Evolutionary conservation across 1,284 basidiomycete species (phyloP), one percentile per base, ranked within the genome.

Genomic region (Ceratobasidium sp.): DNA sequence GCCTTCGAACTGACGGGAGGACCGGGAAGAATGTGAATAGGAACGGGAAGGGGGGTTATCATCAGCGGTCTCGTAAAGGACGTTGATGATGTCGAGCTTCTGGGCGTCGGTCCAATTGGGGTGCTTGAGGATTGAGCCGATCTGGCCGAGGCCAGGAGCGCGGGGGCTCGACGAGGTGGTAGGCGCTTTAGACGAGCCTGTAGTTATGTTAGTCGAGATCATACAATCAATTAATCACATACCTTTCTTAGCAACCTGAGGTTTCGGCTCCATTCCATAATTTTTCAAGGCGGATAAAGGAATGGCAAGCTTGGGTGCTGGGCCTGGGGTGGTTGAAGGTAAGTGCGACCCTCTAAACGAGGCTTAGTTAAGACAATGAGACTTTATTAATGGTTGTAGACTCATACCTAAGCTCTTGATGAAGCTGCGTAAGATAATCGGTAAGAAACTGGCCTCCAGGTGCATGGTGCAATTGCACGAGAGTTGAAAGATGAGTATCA

Each of bases 221-320:
- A 50, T 50, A 50, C 47, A 50, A 50, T 16, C 47, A 50, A 18
- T 50, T 50, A n/a, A 50, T 50, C 9, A 50, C 47, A 50, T 50
- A 50, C 47, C 47, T 50, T 50, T 18, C 26, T 18, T 23, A 50
- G 47, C 47, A 21, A 23, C 47, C 26, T 23, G 9, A 50, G n/a
- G 47, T 23, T n/a, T 50, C n/a, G 47, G 47, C 26, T 50, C 47
- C 47, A 23, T 23, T 3, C 47, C 47, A 50, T 50, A 50, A 23
- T 50, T 50, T 18, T 50, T 21, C n/a, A 50, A 50, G n/a, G 47
- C 13, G 47, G 47, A 18, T 23, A 50, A 23, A 23, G 47, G 47
- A 23, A 50, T 50, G 7, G 47, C 47, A 8, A 50, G 47, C 26
- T 8, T 3, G 26, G 26, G 47, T 8, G n/a, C 47, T 9, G 47